Conservation (phyloP, 345 rosid genomes). For the Murraya koenigii region DNA sequence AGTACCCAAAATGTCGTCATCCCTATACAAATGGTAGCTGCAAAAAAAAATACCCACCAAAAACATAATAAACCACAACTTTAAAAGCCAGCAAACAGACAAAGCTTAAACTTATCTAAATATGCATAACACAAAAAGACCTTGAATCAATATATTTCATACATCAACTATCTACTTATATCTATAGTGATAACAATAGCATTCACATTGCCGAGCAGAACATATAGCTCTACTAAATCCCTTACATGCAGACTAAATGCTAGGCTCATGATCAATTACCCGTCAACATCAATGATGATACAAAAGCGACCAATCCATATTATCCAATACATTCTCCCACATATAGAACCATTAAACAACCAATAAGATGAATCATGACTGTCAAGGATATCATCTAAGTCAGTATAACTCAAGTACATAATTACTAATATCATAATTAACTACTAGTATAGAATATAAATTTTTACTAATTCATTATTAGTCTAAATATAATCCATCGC, state of each 20-base stretch:
- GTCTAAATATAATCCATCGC: too few relatives aligned
- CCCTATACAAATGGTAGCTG: slow-evolving; percentile 70
- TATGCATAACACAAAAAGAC: not conserved
- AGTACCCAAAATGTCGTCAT: slow-evolving; percentile 84
- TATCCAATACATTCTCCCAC: not conserved
- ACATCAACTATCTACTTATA: too few relatives aligned
- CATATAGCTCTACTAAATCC: not conserved
- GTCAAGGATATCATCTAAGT: not conserved
- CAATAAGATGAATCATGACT: not conserved
- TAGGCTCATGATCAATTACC: too few relatives aligned
- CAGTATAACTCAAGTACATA: not conserved
- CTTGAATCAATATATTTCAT: not conserved
- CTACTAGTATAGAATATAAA: not conserved
- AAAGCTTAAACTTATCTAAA: not conserved
- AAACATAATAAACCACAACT: too few relatives aligned
- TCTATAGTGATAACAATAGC: too few relatives aligned
- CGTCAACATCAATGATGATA: too few relatives aligned
- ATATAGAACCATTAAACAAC: not conserved
- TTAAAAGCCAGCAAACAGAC: not conserved
- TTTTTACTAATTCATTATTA: too few relatives aligned
- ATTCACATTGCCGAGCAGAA: too few relatives aligned
- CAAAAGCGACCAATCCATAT: not conserved
- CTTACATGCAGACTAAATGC: too few relatives aligned
- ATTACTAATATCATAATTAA: not conserved
- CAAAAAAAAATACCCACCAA: not conserved